Evolutionary conservation across 1,139 yeast species (phyloP).

Genomic region (Blastobotrys elegans): DNA sequence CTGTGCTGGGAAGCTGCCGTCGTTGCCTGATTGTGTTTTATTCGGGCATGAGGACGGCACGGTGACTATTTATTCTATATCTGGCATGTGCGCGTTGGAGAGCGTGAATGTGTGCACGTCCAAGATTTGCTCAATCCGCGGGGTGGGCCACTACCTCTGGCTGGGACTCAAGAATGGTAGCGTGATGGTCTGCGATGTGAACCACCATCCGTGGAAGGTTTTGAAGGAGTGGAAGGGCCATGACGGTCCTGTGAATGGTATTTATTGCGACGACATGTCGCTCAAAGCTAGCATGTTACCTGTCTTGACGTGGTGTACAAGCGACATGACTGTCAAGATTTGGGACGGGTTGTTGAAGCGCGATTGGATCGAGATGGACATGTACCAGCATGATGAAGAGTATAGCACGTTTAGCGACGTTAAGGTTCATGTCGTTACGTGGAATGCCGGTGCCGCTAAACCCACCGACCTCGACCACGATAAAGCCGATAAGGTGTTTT

Average conservation of each 20-base stretch:
- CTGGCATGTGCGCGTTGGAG: conserved; percentile 29
- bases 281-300: conserved; percentile 18
- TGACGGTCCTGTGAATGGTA: conserved; percentile 28
- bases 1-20: conserved; percentile 29
- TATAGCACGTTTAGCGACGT: conserved; percentile 30
- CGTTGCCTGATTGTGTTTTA: conserved; percentile 31
- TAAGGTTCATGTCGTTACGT: conserved; percentile 35
- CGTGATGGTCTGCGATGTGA: conserved; percentile 35
- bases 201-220: conserved; percentile 34
- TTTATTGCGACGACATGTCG: conserved; percentile 19
- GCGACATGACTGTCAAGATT: conserved; percentile 26
- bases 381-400: conserved; percentile 29
- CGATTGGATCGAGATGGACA: conserved; percentile 35
- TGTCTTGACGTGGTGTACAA: conserved; percentile 19
- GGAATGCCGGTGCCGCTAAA: conserved; percentile 42
- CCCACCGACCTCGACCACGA: conserved; percentile 33
- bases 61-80: conserved; percentile 33
- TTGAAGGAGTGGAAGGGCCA: conserved; percentile 40
- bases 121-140: conserved; percentile 32
- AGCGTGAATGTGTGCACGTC: conserved; percentile 34
- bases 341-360: conserved; percentile 38
- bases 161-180: conserved; percentile 38
- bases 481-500: conserved; percentile 20
- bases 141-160: conserved; percentile 37
- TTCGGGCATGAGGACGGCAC: conserved; percentile 43